Base-by-base conservation (phyloP, 768 basidiomycete genomes). In the Trametes gibbosa region DNA sequence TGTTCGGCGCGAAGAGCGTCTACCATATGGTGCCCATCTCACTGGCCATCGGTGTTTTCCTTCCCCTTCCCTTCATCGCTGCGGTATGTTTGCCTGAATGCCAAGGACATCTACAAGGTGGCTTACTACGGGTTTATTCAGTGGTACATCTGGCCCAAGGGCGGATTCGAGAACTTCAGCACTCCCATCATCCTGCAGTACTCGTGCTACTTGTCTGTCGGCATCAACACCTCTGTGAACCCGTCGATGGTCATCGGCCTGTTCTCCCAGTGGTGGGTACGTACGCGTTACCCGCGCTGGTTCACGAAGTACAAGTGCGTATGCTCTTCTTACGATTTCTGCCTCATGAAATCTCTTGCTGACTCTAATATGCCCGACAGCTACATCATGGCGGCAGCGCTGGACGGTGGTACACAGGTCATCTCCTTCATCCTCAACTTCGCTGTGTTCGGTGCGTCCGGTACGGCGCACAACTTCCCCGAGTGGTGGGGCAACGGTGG, bases 141-240 rank as follows among this genome's bases (percentile, higher is more conserved):
- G 37, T 81, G 83, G 68, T 67, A 73, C 41, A 69, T 74, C 65
- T 83, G 68, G 71, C 84, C 84, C 14, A 78, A 79, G 50, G 64
- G 75, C 6, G 70, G 76, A 12, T 76, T 80, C 49, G 73, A 84
- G 61, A 72, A 77, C 53, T 75, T 83, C 50, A 77, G 80, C 58
- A 84, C 81, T 0, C 79, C 82, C 10, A 75, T 82, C 59, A 74
- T 70, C 58, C 57, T 68, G 42, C 69, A 70, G 63, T 70, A 68
- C 58, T 68, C 67, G 19, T 79, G 80, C 53, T 80, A 73, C 65
- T 70, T 84, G 50, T 76, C 77, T 57, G 81, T 81, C 53, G 83
- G 83, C 16, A 81, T 85, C 69, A 85, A 85, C 73, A 79, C 77
- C 12, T 79, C 76, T 8, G 74, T 81, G 23, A 79, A 81, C 65